Conservation (phyloP, 345 rosid species). For the Angophora floribunda region DNA sequence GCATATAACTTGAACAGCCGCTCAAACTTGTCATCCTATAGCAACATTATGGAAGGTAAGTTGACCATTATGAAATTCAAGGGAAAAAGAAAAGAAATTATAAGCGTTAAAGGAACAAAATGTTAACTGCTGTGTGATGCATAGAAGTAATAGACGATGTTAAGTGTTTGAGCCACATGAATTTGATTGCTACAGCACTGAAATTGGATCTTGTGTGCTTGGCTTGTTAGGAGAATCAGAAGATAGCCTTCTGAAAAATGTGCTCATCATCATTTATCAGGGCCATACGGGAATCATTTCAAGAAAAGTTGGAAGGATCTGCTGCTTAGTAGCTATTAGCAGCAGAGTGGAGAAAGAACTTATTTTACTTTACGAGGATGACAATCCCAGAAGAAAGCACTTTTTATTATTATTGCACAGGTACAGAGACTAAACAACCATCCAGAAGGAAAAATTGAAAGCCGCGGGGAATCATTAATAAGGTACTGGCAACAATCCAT, state of each 20-base stretch:
- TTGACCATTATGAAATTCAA: neutral
- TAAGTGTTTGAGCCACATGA: neutral
- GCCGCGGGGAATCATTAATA: neutral
- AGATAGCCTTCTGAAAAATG: neutral
- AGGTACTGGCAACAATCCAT: neutral
- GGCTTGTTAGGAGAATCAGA: neutral
- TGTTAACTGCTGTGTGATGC: neutral
- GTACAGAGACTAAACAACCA: neutral
- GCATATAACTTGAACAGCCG: slow-evolving; percentile 66
- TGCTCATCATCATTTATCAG: neutral
- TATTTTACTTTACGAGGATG: neutral
- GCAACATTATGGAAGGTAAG: neutral
- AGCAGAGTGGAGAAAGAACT: neutral
- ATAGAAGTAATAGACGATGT: neutral
- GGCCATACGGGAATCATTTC: neutral
- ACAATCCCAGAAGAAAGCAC: neutral
- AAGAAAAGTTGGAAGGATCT: neutral
- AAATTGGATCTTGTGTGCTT: neutral
- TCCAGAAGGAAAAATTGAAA: neutral
- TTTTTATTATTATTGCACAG: neutral
- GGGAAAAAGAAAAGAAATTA: neutral
- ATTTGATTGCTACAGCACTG: neutral
- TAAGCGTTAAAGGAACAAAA: neutral
- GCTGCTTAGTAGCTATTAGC: neutral
- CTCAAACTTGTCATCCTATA: slow-evolving; percentile 88